These are phyloP conservation scores for Neurospora sp. DNA, from an alignment of 2,329 filamentous ascomycete species.

Conservation along the genomic window DNA sequence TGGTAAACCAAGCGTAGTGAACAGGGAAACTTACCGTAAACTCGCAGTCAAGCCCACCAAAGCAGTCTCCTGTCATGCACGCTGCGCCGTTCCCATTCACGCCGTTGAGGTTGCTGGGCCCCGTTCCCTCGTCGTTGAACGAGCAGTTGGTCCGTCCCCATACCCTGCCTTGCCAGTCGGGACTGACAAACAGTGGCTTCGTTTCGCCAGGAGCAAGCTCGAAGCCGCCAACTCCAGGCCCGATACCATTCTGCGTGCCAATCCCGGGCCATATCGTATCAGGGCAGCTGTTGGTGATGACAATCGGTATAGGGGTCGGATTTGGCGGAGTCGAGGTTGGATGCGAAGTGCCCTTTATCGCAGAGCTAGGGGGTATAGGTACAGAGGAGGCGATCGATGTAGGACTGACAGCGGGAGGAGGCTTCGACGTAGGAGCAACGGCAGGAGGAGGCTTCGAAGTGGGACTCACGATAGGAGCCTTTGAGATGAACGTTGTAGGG, in stretches of 20 bases:
- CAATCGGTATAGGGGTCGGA: slow-evolving; percentile 40
- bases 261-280: slow-evolving; percentile 70
- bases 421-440: neutral
- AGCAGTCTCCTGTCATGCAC: slow-evolving; percentile 70
- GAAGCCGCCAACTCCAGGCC: slow-evolving; percentile 60
- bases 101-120: slow-evolving; percentile 24
- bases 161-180: slow-evolving; percentile 70
- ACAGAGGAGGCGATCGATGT: neutral
- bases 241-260: slow-evolving; percentile 60
- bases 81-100: slow-evolving; percentile 39
- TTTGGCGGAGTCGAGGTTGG: neutral
- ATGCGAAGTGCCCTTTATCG: neutral
- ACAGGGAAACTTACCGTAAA: slow-evolving; percentile 47
- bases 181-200: slow-evolving; percentile 53
- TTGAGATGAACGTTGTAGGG: neutral
- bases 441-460: neutral
- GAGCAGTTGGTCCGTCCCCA: slow-evolving; percentile 82
- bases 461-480: neutral
- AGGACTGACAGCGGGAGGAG: neutral
- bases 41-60: slow-evolving; percentile 57
- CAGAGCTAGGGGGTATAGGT: neutral
- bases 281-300: slow-evolving; percentile 62
- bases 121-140: slow-evolving; percentile 55
- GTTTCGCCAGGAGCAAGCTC: slow-evolving; percentile 49
- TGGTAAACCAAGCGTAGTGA: neutral